phyloP scores from a whole-genome alignment of 1,284 basidiomycete genomes.

The Sanghuangporus sanghuang region DNA sequence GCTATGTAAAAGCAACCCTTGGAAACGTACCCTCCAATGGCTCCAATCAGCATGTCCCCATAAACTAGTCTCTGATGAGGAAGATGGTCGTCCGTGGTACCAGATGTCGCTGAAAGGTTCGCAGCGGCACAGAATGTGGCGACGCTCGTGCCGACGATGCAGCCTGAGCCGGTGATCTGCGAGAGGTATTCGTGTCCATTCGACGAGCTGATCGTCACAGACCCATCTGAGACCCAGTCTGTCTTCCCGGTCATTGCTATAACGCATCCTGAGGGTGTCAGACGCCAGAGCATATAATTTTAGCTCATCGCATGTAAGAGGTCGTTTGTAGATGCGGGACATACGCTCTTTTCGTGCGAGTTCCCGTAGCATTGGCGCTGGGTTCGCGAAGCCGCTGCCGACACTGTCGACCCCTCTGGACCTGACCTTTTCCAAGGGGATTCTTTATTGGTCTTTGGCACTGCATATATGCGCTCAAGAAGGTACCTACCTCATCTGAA shows the following conservation, averaged over 20 bases:
- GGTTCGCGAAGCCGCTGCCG: constrained; percentile 73
- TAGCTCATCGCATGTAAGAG: not conserved
- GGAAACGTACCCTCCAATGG: constrained; percentile 66
- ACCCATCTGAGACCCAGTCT: constrained; percentile 88
- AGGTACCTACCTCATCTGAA: constrained; percentile 56
- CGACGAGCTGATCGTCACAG: constrained; percentile 55
- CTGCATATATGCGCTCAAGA: not conserved
- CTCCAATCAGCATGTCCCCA: constrained; percentile 71
- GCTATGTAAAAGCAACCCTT: not conserved
- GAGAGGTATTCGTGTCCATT: constrained; percentile 81
- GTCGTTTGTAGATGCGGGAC: constrained; percentile 21
- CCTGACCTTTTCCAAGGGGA: constrained; percentile 43
- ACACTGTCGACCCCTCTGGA: constrained; percentile 89
- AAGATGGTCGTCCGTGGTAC: constrained; percentile 29
- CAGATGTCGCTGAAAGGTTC: constrained; percentile 29
- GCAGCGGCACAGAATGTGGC: constrained; percentile 77
- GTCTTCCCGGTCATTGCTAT: constrained; percentile 78
- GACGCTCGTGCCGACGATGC: constrained; percentile 77
- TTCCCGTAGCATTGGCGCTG: constrained; percentile 60
- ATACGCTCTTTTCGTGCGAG: constrained; percentile 77
- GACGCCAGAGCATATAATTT: not conserved
- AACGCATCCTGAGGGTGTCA: constrained; percentile 55
- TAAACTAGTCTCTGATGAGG: constrained; percentile 37
- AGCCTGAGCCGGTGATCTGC: constrained; percentile 87
- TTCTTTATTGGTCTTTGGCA: constrained; percentile 1